phyloP scores from a whole-genome alignment of 306 rosid genomes.

The Prunus padus region DNA sequence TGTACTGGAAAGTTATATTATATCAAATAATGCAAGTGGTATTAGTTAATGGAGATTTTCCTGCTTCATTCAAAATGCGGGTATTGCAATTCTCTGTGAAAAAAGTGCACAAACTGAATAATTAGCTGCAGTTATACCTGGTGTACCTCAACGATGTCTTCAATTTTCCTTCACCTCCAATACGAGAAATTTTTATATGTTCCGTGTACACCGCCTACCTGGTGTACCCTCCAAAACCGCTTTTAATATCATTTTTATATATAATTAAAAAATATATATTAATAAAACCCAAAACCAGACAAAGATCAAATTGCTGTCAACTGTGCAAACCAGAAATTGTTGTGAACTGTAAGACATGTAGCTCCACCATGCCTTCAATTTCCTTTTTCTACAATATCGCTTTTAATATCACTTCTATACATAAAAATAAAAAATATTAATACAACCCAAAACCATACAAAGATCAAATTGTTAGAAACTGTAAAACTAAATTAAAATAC shows the following conservation, averaged over 20 bases:
- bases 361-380: too few species aligned
- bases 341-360: neutral
- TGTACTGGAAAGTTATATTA: neutral
- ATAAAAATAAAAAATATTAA: too few species aligned
- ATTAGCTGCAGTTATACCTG: too few species aligned
- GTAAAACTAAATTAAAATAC: neutral
- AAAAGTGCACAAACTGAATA: neutral
- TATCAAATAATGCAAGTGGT: slow-evolving; percentile 1
- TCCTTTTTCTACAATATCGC: too few species aligned
- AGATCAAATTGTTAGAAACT: neutral
- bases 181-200: too few species aligned
- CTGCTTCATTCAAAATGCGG: neutral
- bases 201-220: too few species aligned
- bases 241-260: too few species aligned
- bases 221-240: too few species aligned
- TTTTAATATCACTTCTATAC: too few species aligned
- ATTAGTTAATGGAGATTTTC: neutral
- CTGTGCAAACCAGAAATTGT: neutral
- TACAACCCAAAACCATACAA: neutral
- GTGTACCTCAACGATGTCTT: too few species aligned
- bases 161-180: too few species aligned
- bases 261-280: too few species aligned
- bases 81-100: neutral
- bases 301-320: neutral
- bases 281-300: neutral